Base-by-base conservation (phyloP, 2,329 filamentous ascomycete species). In the Coniella vitis region DNA sequence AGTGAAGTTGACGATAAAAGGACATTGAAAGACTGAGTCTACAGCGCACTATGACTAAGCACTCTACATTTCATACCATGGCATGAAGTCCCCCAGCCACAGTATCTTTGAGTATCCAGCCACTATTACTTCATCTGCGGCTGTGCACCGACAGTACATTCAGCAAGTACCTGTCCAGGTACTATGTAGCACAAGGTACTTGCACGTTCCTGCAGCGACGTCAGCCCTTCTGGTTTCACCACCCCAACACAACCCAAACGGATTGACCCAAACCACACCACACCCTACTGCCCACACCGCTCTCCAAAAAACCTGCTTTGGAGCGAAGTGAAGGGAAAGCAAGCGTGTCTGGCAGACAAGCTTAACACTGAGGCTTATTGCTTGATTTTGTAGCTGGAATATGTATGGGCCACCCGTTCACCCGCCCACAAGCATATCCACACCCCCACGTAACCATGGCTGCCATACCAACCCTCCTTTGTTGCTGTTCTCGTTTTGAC, bases 291-390 rank as follows among this genome's bases (percentile, higher is more conserved):
- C 16, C 16, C 14, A 22, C n/a, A 16, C 21, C 38, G 38, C 22
- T 17, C n/a, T 16, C 4, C 12, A 41, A 41, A 41, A 50, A 51
- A 47, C 49, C 45, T 48, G 49, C 48, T 51, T 51, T 48, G 45
- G 34, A 22, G 34, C 44, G 12, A 8, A 38, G 16, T 9, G 21
- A 22, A 10, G 19, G 12, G 17, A 14, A 38, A n/a, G n/a, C n/a
- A n/a, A n/a, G n/a, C n/a, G n/a, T n/a, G n/a, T n/a, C n/a, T n/a
- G n/a, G n/a, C n/a, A 29, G 25, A 25, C 13, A n/a, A 17, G 12
- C 20, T 19, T 13, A 22, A 4, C 16, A 21, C 22, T 13, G 16
- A 21, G 19, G 19, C 13, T 22, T 19, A 39, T 39, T 39, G 17
- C 1, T 21, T 4, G 9, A 20, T 19, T 19, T n/a, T n/a, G n/a